These are phyloP conservation scores for Thielaviopsis populi DNA, from an alignment of 2,329 filamentous ascomycete species.

Conservation along the genomic window DNA sequence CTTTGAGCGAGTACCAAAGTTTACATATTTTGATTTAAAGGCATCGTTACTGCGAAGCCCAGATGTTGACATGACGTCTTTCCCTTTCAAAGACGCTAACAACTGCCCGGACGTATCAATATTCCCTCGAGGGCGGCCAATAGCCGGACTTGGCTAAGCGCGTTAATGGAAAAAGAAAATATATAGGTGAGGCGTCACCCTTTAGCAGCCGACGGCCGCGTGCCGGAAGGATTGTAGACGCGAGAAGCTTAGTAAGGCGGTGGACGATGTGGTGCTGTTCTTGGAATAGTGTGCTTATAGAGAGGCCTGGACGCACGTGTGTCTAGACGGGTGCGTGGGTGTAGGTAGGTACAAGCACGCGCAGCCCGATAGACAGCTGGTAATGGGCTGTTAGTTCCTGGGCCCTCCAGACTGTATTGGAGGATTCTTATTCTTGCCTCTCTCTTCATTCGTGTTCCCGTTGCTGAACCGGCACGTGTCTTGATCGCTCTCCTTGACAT, in stretches of 20 bases:
- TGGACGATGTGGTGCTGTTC: neutral
- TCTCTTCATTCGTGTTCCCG: neutral
- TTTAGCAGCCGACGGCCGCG: neutral
- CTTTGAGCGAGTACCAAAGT: no score
- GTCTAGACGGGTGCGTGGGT: neutral
- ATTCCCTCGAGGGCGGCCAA: no score
- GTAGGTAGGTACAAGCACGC: neutral
- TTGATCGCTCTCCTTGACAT: neutral
- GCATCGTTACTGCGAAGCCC: no score
- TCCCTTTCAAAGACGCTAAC: no score
- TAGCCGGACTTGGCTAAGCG: no score
- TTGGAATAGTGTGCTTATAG: constrained; percentile 1
- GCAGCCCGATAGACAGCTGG: no score
- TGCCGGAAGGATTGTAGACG: neutral
- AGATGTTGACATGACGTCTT: no score
- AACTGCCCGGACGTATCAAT: no score
- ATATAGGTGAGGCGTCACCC: neutral
- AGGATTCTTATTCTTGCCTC: neutral
- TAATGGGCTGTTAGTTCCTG: neutral
- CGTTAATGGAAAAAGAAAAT: no score
- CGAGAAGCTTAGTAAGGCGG: neutral
- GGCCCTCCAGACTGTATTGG: neutral
- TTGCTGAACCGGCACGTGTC: neutral
- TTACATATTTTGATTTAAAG: no score
- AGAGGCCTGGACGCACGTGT: neutral